Base-by-base conservation (phyloP, 2,329 filamentous ascomycete genomes). In the Cyanodermella asteris region DNA sequence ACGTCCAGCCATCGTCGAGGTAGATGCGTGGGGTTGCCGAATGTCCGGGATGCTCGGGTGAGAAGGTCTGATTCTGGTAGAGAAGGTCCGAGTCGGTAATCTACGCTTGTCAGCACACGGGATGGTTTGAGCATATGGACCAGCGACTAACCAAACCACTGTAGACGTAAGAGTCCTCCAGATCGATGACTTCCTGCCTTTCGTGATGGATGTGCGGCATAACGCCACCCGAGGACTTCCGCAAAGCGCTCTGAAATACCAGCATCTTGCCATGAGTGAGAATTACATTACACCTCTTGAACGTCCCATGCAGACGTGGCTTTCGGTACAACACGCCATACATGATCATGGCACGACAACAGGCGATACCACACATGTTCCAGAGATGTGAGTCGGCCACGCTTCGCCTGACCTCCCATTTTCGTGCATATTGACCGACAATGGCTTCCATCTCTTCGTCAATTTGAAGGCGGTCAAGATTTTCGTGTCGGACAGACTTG, bases 391-490 rank as follows among this genome's bases (percentile, higher is more conserved):
- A 59, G 1, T 60, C 69, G n/a, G 68, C 64, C 34, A 60, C 59
- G 2, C 65, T 62, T 33, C 67, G 59, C 10, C 55, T 62, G 13
- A 73, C 66, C 40, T 74, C 69, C 69, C 69, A 74, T 37, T 73
- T 72, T 34, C 56, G 51, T 1, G 66, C 66, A 37, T 66, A 72
- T 37, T 72, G 66, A 7, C 68, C 69, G n/a, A 73, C 45, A 21
- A 61, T 46, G 1, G 69, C 66, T 43, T 74, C 69, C 34, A 61
- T 54, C 34, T 67, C 61, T 38, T 74, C 69, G 38, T 73, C 67
- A 28, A 74, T 68, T 24, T 62, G 59, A 25, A 74, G 51, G 5
- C 55, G 47, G 20, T 59, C 50, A 16, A 73, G 51, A 33, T 74
- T 74, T 26, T 55, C 53, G 26, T 53, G 48, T 12, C 68, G 57